phyloP scores from a whole-genome alignment of 257 asterid species.

The Thymus mandschuricus region DNA sequence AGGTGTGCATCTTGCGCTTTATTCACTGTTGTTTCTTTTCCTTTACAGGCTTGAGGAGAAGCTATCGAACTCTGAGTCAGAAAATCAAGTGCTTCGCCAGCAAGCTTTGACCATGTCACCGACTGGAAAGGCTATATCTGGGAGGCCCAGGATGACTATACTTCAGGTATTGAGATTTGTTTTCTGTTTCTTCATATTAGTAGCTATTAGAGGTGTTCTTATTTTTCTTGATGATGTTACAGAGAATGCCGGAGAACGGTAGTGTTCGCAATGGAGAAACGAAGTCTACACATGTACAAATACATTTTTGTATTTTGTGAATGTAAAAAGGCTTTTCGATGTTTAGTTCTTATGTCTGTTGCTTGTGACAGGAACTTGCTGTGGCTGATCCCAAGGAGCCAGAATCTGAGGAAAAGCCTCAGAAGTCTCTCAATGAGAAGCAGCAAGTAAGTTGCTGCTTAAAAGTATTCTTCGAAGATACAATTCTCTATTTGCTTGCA shows the following conservation, averaged over 20 bases:
- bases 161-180: slow-evolving; percentile 58
- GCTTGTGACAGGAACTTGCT: slow-evolving; percentile 60
- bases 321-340: slow-evolving; percentile 6
- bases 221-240: slow-evolving; percentile 42
- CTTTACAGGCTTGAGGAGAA: slow-evolving; percentile 91
- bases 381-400: slow-evolving; percentile 69
- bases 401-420: slow-evolving; percentile 91
- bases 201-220: slow-evolving; percentile 31
- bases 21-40: slow-evolving; percentile 27
- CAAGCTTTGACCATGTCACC: slow-evolving; percentile 98
- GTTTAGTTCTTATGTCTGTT: slow-evolving; percentile 25
- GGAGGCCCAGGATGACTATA: slow-evolving; percentile 75
- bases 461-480: slow-evolving; percentile 9
- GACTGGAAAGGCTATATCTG: slow-evolving; percentile 76
- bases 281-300: slow-evolving; percentile 51
- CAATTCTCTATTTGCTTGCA: not conserved
- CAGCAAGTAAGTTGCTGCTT: slow-evolving; percentile 66
- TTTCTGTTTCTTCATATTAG: slow-evolving; percentile 23
- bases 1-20: slow-evolving; percentile 14
- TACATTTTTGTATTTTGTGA: not conserved
- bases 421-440: slow-evolving; percentile 87
- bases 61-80: slow-evolving; percentile 87
- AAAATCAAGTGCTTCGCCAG: slow-evolving; percentile 98
- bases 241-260: slow-evolving; percentile 90
- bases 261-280: slow-evolving; percentile 67